Evolutionary conservation across 768 basidiomycete species (phyloP).

Genomic region (Chalciporus piperatus): DNA sequence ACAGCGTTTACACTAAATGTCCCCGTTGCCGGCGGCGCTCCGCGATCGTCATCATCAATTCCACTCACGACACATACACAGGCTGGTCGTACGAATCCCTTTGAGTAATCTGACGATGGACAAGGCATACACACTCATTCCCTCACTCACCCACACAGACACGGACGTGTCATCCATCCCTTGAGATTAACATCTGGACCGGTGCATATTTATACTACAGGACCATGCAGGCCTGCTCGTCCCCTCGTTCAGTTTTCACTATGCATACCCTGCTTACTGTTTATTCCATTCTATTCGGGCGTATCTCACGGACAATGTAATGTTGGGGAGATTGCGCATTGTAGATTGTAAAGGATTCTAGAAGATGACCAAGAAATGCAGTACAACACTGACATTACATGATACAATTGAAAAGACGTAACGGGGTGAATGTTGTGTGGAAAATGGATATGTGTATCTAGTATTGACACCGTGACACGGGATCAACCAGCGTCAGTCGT

Average conservation of each 20-base stretch:
- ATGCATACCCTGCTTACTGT: constrained; percentile 22
- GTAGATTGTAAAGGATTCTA: constrained; percentile 21
- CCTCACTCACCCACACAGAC: not conserved
- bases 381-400: not conserved
- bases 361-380: not conserved
- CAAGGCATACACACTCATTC: constrained; percentile 3
- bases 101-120: constrained; percentile 34
- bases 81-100: constrained; percentile 74
- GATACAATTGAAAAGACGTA: not conserved
- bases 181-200: constrained; percentile 11
- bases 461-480: too few species aligned
- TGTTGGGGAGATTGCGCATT: constrained; percentile 4
- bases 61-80: constrained; percentile 22
- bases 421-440: not conserved
- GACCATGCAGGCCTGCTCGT: not conserved
- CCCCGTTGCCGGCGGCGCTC: too few species aligned
- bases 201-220: constrained; percentile 1
- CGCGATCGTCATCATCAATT: not conserved
- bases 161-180: constrained; percentile 1
- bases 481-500: not conserved
- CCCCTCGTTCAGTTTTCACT: constrained; percentile 9
- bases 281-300: constrained; percentile 13
- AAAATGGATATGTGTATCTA: not conserved
- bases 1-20: not conserved
- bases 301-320: constrained; percentile 14